Evolutionary conservation across 208 protist species (phyloP).

Genomic region (Wallacemonas sp.): DNA sequence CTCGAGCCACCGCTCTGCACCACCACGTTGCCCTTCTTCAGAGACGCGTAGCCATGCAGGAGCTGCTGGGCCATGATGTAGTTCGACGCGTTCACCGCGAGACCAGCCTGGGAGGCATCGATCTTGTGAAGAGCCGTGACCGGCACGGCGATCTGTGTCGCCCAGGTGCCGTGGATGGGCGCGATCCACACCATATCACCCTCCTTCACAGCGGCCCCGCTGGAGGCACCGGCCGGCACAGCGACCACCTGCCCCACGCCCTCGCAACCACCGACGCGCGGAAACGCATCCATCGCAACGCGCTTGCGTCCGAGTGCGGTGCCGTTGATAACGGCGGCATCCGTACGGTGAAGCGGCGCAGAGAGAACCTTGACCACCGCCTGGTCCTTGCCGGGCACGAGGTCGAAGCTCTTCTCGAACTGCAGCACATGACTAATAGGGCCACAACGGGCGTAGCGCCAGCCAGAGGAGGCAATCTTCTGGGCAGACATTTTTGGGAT

Average conservation of each 20-base stretch:
- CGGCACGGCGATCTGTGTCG: slow-evolving; percentile 47
- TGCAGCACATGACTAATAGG: slow-evolving; percentile 52
- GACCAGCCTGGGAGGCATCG: slow-evolving; percentile 37
- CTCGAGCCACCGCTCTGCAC: slow-evolving; percentile 83
- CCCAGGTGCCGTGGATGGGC: slow-evolving; percentile 71
- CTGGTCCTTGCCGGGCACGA: slow-evolving; percentile 42
- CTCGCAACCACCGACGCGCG: slow-evolving; percentile 64
- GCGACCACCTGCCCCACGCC: slow-evolving; percentile 61
- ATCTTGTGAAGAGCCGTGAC: slow-evolving; percentile 53
- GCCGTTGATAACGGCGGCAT: slow-evolving; percentile 73
- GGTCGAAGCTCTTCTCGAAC: slow-evolving; percentile 48
- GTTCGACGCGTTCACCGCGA: slow-evolving; percentile 71
- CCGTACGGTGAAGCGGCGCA: slow-evolving; percentile 66
- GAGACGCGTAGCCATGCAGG: slow-evolving; percentile 50
- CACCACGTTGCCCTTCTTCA: slow-evolving; percentile 58
- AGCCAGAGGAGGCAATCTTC: slow-evolving; percentile 63
- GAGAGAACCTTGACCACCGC: slow-evolving; percentile 62
- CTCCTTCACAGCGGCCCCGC: slow-evolving; percentile 42
- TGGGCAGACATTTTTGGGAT: no score
- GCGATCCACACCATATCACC: slow-evolving; percentile 79
- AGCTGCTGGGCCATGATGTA: slow-evolving; percentile 69
- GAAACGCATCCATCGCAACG: slow-evolving; percentile 35
- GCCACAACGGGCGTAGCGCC: slow-evolving; percentile 67
- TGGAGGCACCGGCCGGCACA: slow-evolving; percentile 12
- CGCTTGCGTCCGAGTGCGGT: slow-evolving; percentile 56